Percentiles rank a stretch among this genome's conserved stretches.
These are phyloP conservation scores for Typha latifolia DNA, from an alignment of 176 grass and related monocot genomes.

Conservation along the genomic window DNA sequence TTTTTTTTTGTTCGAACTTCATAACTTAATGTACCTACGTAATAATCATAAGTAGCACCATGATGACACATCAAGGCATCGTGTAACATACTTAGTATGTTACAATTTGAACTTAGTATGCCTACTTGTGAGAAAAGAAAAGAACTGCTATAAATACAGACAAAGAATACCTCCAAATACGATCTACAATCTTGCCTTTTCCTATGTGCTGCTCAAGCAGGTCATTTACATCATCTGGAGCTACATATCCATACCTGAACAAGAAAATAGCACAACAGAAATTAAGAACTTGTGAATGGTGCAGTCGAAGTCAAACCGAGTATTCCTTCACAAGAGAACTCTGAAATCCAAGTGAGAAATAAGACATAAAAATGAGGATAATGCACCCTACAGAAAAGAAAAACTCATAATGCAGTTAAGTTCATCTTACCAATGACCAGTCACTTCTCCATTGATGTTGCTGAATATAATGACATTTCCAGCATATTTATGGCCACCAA, in stretches of 20 bases:
- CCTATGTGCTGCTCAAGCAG: constrained; percentile 24
- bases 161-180: constrained; percentile 16
- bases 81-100: no score
- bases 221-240: constrained; percentile 16
- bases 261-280: constrained; percentile 4
- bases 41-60: no score
- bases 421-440: constrained; percentile 19
- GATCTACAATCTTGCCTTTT: constrained; percentile 16
- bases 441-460: constrained; percentile 15
- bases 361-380: neutral
- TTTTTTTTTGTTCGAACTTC: no score
- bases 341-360: neutral
- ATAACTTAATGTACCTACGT: no score
- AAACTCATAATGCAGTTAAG: neutral
- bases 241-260: constrained; percentile 25
- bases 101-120: neutral
- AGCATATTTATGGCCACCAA: constrained; percentile 27
- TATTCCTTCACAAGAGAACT: neutral
- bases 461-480: constrained; percentile 29
- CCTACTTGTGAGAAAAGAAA: neutral
- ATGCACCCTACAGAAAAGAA: neutral
- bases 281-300: neutral
- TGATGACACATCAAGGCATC: no score
- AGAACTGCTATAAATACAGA: neutral
- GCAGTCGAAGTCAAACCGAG: neutral